Conservation (phyloP, 352 stramenopile species). For the Phytopythium boreale region DNA sequence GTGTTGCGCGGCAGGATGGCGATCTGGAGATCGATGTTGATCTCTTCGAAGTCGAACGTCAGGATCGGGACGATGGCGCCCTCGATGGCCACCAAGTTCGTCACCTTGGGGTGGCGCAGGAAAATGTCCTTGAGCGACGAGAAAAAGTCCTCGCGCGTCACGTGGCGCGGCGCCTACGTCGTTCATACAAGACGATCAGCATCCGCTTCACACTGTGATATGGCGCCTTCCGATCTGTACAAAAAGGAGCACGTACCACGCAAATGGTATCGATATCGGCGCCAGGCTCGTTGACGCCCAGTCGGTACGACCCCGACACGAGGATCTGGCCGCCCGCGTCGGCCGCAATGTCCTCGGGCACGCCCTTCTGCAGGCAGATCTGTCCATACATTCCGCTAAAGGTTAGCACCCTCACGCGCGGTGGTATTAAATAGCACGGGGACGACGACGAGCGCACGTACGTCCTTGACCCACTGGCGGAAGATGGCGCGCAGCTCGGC, state of each 20-base stretch:
- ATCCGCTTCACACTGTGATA: not conserved
- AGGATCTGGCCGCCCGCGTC: slow-evolving; percentile 87
- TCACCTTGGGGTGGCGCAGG: slow-evolving; percentile 91
- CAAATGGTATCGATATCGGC: slow-evolving; percentile 98
- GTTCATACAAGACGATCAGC: not conserved
- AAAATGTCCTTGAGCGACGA: slow-evolving; percentile 91
- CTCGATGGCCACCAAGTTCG: slow-evolving; percentile 77
- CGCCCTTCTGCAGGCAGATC: slow-evolving; percentile 78
- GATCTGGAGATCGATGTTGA: slow-evolving; percentile 99
- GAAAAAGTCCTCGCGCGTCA: slow-evolving; percentile 97
- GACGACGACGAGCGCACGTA: slow-evolving; percentile 10
- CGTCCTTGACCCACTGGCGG: slow-evolving; percentile 81
- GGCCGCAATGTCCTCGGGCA: slow-evolving; percentile 82
- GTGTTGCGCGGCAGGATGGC: slow-evolving; percentile 91
- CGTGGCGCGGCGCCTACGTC: slow-evolving; percentile 85
- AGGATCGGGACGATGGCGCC: slow-evolving; percentile 96
- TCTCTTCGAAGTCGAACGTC: slow-evolving; percentile 98
- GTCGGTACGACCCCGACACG: slow-evolving; percentile 92
- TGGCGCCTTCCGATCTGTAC: not conserved
- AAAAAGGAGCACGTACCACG: slow-evolving; percentile 38
- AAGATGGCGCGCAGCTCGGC: slow-evolving; percentile 83
- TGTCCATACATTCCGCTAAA: not conserved
- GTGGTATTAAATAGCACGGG: too few relatives aligned
- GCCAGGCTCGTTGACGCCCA: slow-evolving; percentile 96
- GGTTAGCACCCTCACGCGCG: not conserved